A percentile compares a stretch with the other conserved stretches of the same genome.
Evolutionary conservation across 331 rosid species (phyloP).

Genomic region (Dryas integrifolia): DNA sequence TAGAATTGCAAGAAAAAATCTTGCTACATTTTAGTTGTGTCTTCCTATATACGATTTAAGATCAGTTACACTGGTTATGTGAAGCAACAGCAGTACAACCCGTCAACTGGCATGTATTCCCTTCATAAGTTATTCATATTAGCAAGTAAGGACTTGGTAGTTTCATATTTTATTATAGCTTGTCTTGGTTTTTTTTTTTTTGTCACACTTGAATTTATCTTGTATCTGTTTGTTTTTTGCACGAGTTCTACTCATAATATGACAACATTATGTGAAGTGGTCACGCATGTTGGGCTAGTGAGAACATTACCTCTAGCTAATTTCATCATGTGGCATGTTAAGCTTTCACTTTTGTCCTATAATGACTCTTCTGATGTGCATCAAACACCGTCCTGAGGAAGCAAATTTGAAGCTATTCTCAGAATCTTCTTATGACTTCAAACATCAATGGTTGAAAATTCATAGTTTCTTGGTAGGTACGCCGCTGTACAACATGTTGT

Average conservation of each 20-base stretch:
- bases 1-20: background rate
- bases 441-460: background rate
- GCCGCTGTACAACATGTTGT: background rate
- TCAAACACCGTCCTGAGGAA: constrained; percentile 12
- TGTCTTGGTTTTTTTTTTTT: no score
- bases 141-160: constrained; percentile 68
- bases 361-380: background rate
- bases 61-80: constrained; percentile 55
- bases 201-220: no score
- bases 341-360: background rate
- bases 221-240: no score
- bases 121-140: constrained; percentile 85
- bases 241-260: no score
- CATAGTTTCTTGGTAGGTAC: background rate
- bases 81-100: constrained; percentile 93
- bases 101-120: constrained; percentile 93
- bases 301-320: no score
- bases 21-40: background rate
- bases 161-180: background rate
- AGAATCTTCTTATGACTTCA: constrained; percentile 11
- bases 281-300: no score
- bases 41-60: background rate
- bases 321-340: background rate
- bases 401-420: constrained; percentile 4
- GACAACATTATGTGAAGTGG: no score